Percentiles rank a stretch among this genome's conserved stretches.
Conservation (phyloP, 2,329 filamentous ascomycete species). For the Hypomyces rosellus region DNA sequence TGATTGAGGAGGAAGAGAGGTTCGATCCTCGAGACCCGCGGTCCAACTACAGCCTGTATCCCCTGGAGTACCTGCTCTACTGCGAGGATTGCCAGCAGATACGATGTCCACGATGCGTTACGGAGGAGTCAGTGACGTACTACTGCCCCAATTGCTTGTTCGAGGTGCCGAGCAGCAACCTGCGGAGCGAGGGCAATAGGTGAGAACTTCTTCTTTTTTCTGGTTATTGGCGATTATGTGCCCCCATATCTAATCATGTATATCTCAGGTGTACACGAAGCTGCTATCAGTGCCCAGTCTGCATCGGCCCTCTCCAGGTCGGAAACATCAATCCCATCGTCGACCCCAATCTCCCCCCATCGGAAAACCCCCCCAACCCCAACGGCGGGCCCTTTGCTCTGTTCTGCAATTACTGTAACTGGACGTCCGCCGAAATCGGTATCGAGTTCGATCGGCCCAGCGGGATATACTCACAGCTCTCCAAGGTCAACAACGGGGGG, state of each 20-base stretch:
- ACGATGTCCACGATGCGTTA: slow-evolving; percentile 83
- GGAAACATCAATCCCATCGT: slow-evolving; percentile 58
- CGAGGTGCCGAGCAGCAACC: slow-evolving; percentile 87
- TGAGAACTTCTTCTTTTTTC: slow-evolving; percentile 35
- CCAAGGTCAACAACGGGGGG: slow-evolving; percentile 61
- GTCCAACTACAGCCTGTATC: slow-evolving; percentile 87
- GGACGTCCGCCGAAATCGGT: slow-evolving; percentile 83
- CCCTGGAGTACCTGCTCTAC: slow-evolving; percentile 88
- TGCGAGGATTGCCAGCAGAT: slow-evolving; percentile 98
- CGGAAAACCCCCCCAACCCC: slow-evolving; percentile 29
- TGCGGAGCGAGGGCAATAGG: slow-evolving; percentile 91
- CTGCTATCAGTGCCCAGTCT: slow-evolving; percentile 92
- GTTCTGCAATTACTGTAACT: slow-evolving; percentile 85
- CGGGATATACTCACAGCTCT: slow-evolving; percentile 74
- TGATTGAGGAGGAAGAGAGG: slow-evolving; percentile 60
- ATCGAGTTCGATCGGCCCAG: slow-evolving; percentile 86
- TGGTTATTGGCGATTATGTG: background rate
- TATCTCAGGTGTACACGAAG: slow-evolving; percentile 73
- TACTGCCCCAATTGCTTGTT: slow-evolving; percentile 95
- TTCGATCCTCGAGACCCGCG: slow-evolving; percentile 83
- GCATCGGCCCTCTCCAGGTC: slow-evolving; percentile 71
- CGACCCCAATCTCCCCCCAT: slow-evolving; percentile 37
- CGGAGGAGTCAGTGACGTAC: slow-evolving; percentile 90
- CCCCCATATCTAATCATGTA: background rate
- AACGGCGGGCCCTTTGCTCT: slow-evolving; percentile 62